Conservation (phyloP, 345 rosid species). For the Eucalyptus albens region DNA sequence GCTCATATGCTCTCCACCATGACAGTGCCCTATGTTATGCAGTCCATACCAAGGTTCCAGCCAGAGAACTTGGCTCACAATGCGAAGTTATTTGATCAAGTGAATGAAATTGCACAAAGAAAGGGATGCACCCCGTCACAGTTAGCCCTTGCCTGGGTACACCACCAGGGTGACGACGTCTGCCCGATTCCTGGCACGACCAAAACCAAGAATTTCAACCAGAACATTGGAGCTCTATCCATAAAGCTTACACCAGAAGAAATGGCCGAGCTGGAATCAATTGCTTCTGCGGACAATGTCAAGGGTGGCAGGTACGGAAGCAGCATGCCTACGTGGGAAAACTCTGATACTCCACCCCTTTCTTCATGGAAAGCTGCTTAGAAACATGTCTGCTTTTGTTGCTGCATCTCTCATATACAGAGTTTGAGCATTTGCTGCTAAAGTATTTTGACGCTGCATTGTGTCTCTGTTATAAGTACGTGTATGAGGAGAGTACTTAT, state of each 20-base stretch:
- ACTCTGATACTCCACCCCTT: constrained; percentile 38
- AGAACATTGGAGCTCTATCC: constrained; percentile 17
- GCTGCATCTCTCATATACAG: not conserved
- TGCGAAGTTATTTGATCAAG: not conserved
- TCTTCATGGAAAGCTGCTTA: constrained; percentile 28
- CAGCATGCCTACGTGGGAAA: constrained; percentile 7
- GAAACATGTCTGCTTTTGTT: not conserved
- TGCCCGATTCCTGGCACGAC: not conserved
- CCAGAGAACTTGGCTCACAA: not conserved
- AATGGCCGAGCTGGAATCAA: constrained; percentile 43
- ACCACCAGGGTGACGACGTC: too few species aligned
- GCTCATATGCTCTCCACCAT: not conserved
- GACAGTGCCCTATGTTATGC: not conserved
- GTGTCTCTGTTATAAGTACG: not conserved
- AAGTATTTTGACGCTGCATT: not conserved
- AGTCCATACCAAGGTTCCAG: not conserved
- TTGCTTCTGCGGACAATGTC: constrained; percentile 22
- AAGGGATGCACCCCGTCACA: too few species aligned
- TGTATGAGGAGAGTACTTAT: not conserved
- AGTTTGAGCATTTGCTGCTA: not conserved
- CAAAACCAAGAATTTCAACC: not conserved
- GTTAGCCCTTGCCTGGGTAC: too few species aligned
- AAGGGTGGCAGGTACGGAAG: constrained; percentile 30
- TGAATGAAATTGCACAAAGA: not conserved
- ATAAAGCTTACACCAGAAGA: constrained; percentile 46